Percentiles rank a stretch among this genome's conserved stretches.
Conservation (phyloP, 306 rosid species). For the Macrotyloma uniflorum region DNA sequence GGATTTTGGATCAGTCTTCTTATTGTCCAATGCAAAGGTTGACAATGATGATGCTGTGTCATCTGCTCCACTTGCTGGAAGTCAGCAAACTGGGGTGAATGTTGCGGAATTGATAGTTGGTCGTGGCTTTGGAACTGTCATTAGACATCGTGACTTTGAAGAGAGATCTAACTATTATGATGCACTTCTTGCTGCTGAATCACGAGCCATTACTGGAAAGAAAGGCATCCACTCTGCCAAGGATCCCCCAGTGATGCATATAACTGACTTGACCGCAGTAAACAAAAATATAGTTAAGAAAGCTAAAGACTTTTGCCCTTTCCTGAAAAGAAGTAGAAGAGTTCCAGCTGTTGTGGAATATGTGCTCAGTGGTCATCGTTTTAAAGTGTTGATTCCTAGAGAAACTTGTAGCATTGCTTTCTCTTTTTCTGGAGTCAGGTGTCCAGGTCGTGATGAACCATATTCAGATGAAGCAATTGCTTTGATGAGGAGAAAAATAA, state of each 20-base stretch:
- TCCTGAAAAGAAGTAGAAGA: conserved; percentile 83
- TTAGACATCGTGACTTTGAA: conserved; percentile 96
- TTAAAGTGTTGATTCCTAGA: conserved; percentile 93
- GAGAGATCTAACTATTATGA: conserved; percentile 94
- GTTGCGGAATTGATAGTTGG: conserved; percentile 73
- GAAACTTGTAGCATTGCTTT: conserved; percentile 98
- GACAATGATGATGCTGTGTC: conserved; percentile 70
- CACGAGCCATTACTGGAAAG: conserved; percentile 79
- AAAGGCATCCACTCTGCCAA: conserved; percentile 92
- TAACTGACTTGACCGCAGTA: conserved; percentile 84
- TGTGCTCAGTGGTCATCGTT: conserved; percentile 99
- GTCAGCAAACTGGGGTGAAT: conserved; percentile 71
- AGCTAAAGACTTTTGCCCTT: conserved; percentile 90
- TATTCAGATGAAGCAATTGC: conserved; percentile 96
- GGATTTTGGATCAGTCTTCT: conserved; percentile 97
- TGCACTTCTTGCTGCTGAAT: conserved; percentile 94
- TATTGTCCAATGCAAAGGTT: conserved; percentile 58
- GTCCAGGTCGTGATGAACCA: conserved; percentile 96
- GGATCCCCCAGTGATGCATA: conserved; percentile 97
- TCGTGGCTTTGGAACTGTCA: conserved; percentile 94
- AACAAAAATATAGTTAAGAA: conserved; percentile 68
- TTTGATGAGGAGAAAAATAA: conserved; percentile 90
- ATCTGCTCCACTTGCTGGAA: conserved; percentile 54
- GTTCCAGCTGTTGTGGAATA: conserved; percentile 96
- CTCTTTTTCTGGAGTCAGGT: conserved; percentile 91